Base-by-base conservation (phyloP, 257 asterid genomes). In the Cinchona pubescens region DNA sequence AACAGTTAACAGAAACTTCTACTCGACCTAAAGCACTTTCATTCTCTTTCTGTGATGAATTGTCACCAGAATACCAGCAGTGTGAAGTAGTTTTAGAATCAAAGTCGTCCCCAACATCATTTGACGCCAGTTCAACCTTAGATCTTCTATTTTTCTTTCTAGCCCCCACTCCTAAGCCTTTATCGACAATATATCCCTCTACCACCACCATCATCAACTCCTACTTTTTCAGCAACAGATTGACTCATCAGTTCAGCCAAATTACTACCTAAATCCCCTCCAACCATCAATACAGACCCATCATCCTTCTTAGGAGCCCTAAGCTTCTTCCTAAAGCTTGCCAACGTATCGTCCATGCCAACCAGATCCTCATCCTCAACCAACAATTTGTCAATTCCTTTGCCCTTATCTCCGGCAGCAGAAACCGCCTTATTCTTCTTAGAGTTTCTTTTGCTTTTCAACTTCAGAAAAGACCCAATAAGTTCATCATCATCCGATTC, bases 271-370 rank as follows among this genome's bases (percentile, higher is more conserved):
- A 76, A 59, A 69, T 60, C 81, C 81, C 77, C 84, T 69, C 49
- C 84, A 62, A 67, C 82, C 11, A 40, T 77, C 37, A 74, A 71
- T 27, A 76, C 83, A 81, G 83, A 79, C 73, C 87, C 88, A 73
- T 74, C 82, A 69, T 78, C 84, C 87, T 86, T 95, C 79, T 87
- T 92, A 19, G 97, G 92, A 77, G 82, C 96, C 88, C 82, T 88
- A 87, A 95, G 81, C 82, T 93, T 92, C 85, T 88, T 92, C 88
- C 90, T 87, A 74, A 92, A 91, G 81, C 72, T 91, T 10, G 97
- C 99, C 85, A 95, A 85, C 6, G 99, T 95, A 56, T 95, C 99
- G 69, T 90, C 89, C 99, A 95, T 91, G 74, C 90, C 91, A 68
- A 84, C 90, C 71, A 87, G 78, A 74, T 92, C 95, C 48, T 83